Percentiles rank a stretch among this genome's conserved stretches.
These are phyloP conservation scores for Xylaria multiplex DNA, from an alignment of 2,329 filamentous ascomycete genomes.

Conservation along the genomic window DNA sequence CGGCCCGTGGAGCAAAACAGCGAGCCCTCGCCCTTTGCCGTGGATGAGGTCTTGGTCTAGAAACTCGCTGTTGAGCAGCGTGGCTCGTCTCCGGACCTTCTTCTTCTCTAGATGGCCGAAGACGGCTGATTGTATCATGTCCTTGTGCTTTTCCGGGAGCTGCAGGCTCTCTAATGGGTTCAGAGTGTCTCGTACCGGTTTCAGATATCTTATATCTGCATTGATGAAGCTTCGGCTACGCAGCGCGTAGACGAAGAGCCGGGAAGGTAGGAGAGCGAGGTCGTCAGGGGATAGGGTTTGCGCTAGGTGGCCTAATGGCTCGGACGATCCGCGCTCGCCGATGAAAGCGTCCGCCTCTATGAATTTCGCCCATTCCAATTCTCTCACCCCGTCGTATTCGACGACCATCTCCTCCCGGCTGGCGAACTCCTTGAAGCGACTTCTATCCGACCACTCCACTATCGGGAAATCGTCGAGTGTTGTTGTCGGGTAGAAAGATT, in stretches of 20 bases:
- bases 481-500: slow-evolving; percentile 31
- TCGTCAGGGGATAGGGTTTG: slow-evolving; percentile 31
- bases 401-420: slow-evolving; percentile 34
- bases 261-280: slow-evolving; percentile 33
- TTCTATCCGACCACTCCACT: slow-evolving; percentile 34
- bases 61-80: slow-evolving; percentile 35
- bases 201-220: slow-evolving; percentile 33
- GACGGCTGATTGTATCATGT: slow-evolving; percentile 37
- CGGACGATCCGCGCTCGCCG: slow-evolving; percentile 13
- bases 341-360: slow-evolving; percentile 32
- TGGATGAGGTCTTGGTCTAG: slow-evolving; percentile 36
- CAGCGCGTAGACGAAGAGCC: slow-evolving; percentile 37
- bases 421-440: slow-evolving; percentile 23
- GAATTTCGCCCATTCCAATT: slow-evolving; percentile 35
- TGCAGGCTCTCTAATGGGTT: slow-evolving; percentile 36
- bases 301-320: slow-evolving; percentile 22
- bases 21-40: slow-evolving; percentile 35
- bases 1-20: slow-evolving; percentile 36
- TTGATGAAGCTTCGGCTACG: slow-evolving; percentile 37
- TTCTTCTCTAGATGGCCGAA: slow-evolving; percentile 39
- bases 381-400: slow-evolving; percentile 34
- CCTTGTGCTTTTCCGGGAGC: slow-evolving; percentile 37
- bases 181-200: slow-evolving; percentile 30
- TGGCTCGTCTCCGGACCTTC: slow-evolving; percentile 36
- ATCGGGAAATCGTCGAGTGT: slow-evolving; percentile 35